Evolutionary conservation across 164 flowering plant species (phyloP).

Genomic region (Vitis vinifera): ASM3070453v1 NC_081818.1:22518501-22519000

Average conservation of each 20-base stretch:
- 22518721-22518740: not conserved
- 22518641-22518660: constrained; percentile 94
- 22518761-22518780: not conserved
- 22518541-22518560: not conserved
- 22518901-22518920: too few relatives aligned
- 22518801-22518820: too few relatives aligned
- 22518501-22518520: constrained; percentile 91
- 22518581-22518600: constrained; percentile 35
- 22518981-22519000: too few relatives aligned
- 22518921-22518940: too few relatives aligned
- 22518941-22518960: too few relatives aligned
- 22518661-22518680: constrained; percentile 89
- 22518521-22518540: constrained; percentile 1
- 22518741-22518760: not conserved
- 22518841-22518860: too few relatives aligned
- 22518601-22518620: constrained; percentile 88
- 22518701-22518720: constrained; percentile 17
- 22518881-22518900: too few relatives aligned
- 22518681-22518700: constrained; percentile 93
- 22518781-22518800: too few relatives aligned
- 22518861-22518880: too few relatives aligned
- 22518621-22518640: constrained; percentile 84
- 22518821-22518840: too few relatives aligned
- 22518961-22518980: too few relatives aligned
- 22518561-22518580: constrained; percentile 5